Conservation (phyloP, 1,139 yeast species). For the Debaryomycetaceae sp. region DNA sequence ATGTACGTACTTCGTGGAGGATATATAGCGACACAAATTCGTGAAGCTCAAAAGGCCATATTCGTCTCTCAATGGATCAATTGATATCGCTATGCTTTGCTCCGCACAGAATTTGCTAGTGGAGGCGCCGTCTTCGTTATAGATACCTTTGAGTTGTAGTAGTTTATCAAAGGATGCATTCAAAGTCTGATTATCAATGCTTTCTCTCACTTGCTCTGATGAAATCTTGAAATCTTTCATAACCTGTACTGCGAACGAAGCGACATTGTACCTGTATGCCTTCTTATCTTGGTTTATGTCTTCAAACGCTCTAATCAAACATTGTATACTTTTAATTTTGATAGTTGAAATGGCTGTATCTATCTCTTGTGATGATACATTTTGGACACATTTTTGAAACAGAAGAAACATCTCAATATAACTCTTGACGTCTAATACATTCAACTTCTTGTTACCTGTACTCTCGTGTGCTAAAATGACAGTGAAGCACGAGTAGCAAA, state of each 20-base stretch:
- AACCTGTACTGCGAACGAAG: not conserved
- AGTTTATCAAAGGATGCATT: not conserved
- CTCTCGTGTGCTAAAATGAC: slow-evolving; percentile 8
- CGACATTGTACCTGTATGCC: not conserved
- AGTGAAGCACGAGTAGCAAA: slow-evolving; percentile 14
- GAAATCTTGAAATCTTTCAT: not conserved
- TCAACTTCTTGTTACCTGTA: slow-evolving; percentile 4
- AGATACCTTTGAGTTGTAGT: not conserved
- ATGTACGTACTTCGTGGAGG: slow-evolving; percentile 11
- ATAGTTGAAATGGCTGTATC: not conserved
- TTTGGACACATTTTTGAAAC: no score
- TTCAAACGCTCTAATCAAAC: not conserved
- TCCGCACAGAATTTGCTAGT: not conserved
- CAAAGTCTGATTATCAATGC: not conserved
- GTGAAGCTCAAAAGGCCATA: slow-evolving; percentile 18
- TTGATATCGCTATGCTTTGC: slow-evolving; percentile 1
- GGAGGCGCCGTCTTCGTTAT: not conserved
- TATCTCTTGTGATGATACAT: not conserved
- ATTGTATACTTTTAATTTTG: not conserved
- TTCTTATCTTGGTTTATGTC: not conserved
- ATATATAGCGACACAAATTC: slow-evolving; percentile 20
- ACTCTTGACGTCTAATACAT: slow-evolving; percentile 11
- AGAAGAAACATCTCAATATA: slow-evolving; percentile 9
- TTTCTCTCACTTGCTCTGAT: not conserved
- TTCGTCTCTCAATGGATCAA: slow-evolving; percentile 14